Conservation (phyloP, 345 rosid species). For the Aquilaria sinensis region DNA sequence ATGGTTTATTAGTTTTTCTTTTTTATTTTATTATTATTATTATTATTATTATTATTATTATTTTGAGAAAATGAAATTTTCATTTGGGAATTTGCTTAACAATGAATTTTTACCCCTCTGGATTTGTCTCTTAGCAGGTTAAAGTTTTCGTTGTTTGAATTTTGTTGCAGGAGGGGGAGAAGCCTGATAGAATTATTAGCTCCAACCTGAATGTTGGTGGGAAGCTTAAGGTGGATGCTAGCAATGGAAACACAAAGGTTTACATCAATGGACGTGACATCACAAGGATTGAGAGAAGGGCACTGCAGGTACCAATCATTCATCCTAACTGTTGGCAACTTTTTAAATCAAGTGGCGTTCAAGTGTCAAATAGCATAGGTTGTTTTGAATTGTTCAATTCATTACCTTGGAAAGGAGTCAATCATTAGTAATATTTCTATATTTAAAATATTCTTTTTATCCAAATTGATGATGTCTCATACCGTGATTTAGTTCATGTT, state of each 20-base stretch:
- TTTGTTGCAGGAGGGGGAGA: slow-evolving; percentile 55
- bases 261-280: slow-evolving; percentile 69
- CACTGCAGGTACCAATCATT: slow-evolving; percentile 33
- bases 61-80: neutral
- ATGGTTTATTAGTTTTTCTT: neutral
- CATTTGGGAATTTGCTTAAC: neutral
- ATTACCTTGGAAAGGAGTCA: too few relatives aligned
- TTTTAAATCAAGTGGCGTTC: too few relatives aligned
- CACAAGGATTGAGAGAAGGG: slow-evolving; percentile 38
- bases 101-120: neutral
- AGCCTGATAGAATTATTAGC: slow-evolving; percentile 52
- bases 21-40: neutral
- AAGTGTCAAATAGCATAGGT: too few relatives aligned
- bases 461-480: too few relatives aligned
- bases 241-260: slow-evolving; percentile 54
- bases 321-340: too few relatives aligned
- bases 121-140: neutral
- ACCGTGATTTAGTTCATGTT: too few relatives aligned
- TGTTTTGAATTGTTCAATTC: too few relatives aligned
- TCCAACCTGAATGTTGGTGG: slow-evolving; percentile 49
- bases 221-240: slow-evolving; percentile 41
- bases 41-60: neutral
- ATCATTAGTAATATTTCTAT: too few relatives aligned
- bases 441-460: too few relatives aligned
- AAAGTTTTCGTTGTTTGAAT: slow-evolving; percentile 1